These are phyloP conservation scores for Dacryopinax primogenitus DNA, from an alignment of 768 basidiomycete species.

Conservation along the genomic window DNA sequence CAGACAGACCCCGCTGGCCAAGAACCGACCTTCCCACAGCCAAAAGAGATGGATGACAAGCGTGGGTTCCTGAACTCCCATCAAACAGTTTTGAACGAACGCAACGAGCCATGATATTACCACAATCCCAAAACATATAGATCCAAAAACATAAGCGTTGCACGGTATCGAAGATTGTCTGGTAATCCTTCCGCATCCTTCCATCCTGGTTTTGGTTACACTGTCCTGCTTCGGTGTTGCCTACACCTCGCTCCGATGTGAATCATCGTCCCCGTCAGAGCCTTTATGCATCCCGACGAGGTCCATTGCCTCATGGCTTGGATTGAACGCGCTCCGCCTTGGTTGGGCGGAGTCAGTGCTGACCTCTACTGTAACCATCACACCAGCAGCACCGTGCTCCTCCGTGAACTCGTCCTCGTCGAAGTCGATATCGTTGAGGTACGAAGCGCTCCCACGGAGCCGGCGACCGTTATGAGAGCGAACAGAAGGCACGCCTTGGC, in stretches of 20 bases:
- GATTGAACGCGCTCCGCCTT: not conserved
- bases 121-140: conserved; percentile 3
- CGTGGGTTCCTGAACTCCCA: not conserved
- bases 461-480: not conserved
- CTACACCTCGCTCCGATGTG: not conserved
- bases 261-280: not conserved
- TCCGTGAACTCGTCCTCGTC: conserved; percentile 4
- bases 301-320: not conserved
- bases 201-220: not conserved
- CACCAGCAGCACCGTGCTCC: not conserved
- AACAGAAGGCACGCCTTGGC: not conserved
- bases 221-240: not conserved
- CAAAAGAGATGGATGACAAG: not conserved
- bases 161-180: conserved; percentile 7
- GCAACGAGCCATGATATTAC: conserved; percentile 5
- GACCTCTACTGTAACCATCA: conserved; percentile 1
- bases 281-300: not conserved
- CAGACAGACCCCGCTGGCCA: not conserved
- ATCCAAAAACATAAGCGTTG: not conserved
- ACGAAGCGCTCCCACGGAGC: not conserved
- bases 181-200: not conserved
- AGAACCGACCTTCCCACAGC: not conserved
- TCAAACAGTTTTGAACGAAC: not conserved
- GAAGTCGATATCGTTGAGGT: not conserved
- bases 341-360: not conserved